Evolutionary conservation across 2,329 filamentous ascomycete genomes (phyloP), one percentile per base, ranked within the genome.

Genomic region (Botryosphaeria agaves): DNA sequence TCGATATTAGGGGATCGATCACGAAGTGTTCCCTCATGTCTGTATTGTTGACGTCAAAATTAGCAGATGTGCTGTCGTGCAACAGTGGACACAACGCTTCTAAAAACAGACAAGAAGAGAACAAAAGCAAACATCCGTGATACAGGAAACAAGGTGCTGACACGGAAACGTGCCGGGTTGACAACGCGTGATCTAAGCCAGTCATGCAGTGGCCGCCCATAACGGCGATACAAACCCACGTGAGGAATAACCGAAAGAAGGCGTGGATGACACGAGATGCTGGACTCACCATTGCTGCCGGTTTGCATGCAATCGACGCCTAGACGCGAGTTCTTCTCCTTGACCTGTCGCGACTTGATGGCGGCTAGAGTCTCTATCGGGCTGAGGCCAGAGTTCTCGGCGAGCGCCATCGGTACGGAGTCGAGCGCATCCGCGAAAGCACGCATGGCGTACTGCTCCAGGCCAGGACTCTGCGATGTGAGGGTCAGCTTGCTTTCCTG

Each of bases 391-490:
- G 82, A 92, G 68, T 98, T 98, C 68, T 98, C 87, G 7, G 89
- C 85, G 36, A 98, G 68, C 2, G 89, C 83, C 83, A 98, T 89
- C 19, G 89, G 89, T 1, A 98, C 69, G 2, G 81, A 69, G 55
- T 98, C 89, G 20, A 98, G 72, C 4, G 89, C 91, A 56, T 95
- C 87, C 36, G 89, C 72, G 51, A 98, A 98, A 15, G 89, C 89
- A 37, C 89, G 81, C 87, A 98, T 98, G 41, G 87, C 85, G 56
- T 98, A 98, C 59, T 98, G 89, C 60, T 94, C 87, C 23, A 98
- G 72, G n/a, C 89, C 89, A 15, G 85, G 82, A 31, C 83, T 93
- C 74, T 72, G 50, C 33, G 8, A 28, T 23, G 12, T 14, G 26
- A 9, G 16, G 4, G 26, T 28, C 26, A 28, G 26, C 14, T 12